Percentiles rank a stretch among this genome's conserved stretches.
Conservation (phyloP, 768 basidiomycete genomes). For the Termitomyces titanicus region DNA sequence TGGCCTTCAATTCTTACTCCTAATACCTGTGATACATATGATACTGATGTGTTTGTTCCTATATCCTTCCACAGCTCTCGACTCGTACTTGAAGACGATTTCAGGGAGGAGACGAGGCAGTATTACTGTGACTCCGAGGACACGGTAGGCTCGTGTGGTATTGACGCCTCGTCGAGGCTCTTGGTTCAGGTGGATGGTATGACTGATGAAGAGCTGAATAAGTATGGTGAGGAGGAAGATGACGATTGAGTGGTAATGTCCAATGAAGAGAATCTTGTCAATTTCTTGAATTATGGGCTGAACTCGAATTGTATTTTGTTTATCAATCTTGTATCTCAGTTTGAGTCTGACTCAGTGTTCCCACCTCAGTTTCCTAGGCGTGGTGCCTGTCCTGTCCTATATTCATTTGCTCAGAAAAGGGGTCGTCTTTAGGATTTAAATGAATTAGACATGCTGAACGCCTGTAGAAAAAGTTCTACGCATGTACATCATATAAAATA, state of each 20-base stretch:
- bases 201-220: not conserved
- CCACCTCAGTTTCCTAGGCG: not conserved
- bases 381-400: not conserved
- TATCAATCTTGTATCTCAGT: not conserved
- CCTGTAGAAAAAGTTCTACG: too few species aligned
- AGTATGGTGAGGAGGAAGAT: not conserved
- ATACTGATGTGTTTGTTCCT: not conserved
- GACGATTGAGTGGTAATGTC: not conserved
- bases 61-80: conserved; percentile 4
- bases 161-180: not conserved
- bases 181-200: conserved; percentile 5
- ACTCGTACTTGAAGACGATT: conserved; percentile 7
- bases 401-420: too few species aligned
- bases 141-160: conserved; percentile 10
- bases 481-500: too few species aligned
- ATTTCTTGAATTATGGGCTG: not conserved
- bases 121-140: conserved; percentile 11
- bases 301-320: not conserved
- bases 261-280: not conserved
- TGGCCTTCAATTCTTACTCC: too few species aligned
- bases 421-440: too few species aligned
- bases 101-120: not conserved
- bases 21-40: not conserved
- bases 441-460: too few species aligned
- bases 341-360: not conserved